phyloP scores from a whole-genome alignment of 1,284 basidiomycete genomes.

The Leccinum pachyderme region DNA sequence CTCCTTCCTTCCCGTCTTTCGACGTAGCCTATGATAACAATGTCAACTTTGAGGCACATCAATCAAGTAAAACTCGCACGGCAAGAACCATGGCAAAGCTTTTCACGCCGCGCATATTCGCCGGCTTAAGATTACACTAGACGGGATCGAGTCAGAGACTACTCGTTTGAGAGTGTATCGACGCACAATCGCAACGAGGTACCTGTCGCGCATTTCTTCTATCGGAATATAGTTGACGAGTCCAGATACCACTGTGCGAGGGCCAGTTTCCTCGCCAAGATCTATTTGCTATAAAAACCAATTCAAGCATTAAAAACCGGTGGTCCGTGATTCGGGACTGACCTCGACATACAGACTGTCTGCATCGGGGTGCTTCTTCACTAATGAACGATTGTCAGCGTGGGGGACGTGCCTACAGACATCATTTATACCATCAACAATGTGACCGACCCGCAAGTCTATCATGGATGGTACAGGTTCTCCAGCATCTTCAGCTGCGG shows the following conservation, averaged over 20 bases:
- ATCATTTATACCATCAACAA: constrained; percentile 74
- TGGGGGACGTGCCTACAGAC: background rate
- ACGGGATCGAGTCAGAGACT: background rate
- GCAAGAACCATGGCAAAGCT: constrained; percentile 96
- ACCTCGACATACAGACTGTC: constrained; percentile 91
- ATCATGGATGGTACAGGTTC: constrained; percentile 91
- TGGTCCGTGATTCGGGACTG: constrained; percentile 13
- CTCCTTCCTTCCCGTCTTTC: constrained; percentile 84
- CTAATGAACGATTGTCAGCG: constrained; percentile 40
- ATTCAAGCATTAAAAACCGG: background rate
- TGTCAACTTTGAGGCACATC: constrained; percentile 1
- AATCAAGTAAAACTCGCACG: constrained; percentile 43
- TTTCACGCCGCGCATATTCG: constrained; percentile 93
- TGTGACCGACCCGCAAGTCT: constrained; percentile 88
- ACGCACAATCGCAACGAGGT: constrained; percentile 83
- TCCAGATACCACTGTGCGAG: constrained; percentile 91
- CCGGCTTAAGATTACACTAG: constrained; percentile 93
- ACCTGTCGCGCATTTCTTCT: constrained; percentile 85
- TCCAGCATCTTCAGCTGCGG: constrained; percentile 60
- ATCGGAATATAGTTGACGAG: constrained; percentile 94
- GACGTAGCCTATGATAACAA: constrained; percentile 66
- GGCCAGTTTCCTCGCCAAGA: constrained; percentile 89
- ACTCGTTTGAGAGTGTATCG: background rate
- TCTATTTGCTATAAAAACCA: constrained; percentile 75
- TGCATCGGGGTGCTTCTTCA: constrained; percentile 92